Base-by-base conservation (phyloP, 2,329 filamentous ascomycete species). In the Calonectria pteridis region DNA sequence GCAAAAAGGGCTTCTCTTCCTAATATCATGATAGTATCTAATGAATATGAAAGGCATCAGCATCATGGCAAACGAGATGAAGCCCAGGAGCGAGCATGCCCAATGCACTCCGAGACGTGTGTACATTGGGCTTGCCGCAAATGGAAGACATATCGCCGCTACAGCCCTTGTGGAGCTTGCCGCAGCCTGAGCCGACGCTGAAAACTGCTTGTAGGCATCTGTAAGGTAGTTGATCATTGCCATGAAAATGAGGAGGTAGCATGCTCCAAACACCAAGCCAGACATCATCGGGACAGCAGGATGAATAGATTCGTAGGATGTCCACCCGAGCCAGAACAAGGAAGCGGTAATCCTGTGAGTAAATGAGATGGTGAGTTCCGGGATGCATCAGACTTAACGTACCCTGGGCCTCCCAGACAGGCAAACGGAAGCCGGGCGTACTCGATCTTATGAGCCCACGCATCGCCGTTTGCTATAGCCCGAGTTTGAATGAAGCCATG, bases 281-380 rank as follows among this genome's bases (percentile, higher is more conserved):
- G 55, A 53, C 18, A 73, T 23, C 7, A 59, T 46, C 7, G 71
- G 58, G 1, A 73, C 20, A 49, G 35, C 58, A 11, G 65, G 55
- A 26, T 63, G 66, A 11, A 73, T 49, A 5, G 64, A 69, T n/a
- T 16, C 20, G 6, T 53, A 50, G 1, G 71, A n/a, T 23, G 77
- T 76, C 77, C 77, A 78, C 0, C 77, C 77, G 0, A 77, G 70
- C 77, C 77, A 77, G 13, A 78, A 78, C 2, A 78, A 59, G 2
- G 75, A 75, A 0, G 69, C 33, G 0, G 72, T 71, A 13, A 78
- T 18, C 14, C 69, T 67, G 26, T 29, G 6, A 49, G 20, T 29
- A 4, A 13, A 18, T 43, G 23, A 59, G 43, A 31, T 13, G 4
- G 11, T 23, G 18, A 10, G 40, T 23, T 46, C 11, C 3, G 9